A percentile compares a stretch with the other conserved stretches of the same genome.
Evolutionary conservation across 1,284 basidiomycete species (phyloP).

Genomic region (Cystobasidiaceae sp.): DNA sequence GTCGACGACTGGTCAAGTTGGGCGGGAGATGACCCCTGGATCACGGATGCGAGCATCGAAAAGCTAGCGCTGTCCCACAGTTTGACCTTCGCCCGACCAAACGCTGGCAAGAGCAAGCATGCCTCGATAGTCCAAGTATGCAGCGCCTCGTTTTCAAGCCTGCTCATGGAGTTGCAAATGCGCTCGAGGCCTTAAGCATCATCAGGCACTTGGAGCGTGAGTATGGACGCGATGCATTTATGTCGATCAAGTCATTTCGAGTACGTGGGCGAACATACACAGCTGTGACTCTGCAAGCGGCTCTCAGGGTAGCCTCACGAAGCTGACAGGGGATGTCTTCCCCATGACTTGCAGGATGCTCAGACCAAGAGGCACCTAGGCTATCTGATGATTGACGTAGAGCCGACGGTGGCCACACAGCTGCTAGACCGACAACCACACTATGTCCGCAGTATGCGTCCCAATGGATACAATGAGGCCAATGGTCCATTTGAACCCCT

Average conservation of each 20-base stretch:
- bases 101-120: no score
- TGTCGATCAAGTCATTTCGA: neutral
- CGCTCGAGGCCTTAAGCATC: slow-evolving; percentile 21
- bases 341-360: neutral
- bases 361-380: slow-evolving; percentile 17
- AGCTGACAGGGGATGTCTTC: neutral
- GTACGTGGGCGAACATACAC: no score
- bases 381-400: slow-evolving; percentile 9
- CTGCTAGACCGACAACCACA: neutral
- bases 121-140: no score
- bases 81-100: no score
- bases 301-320: no score
- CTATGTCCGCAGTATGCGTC: neutral
- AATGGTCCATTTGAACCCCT: neutral
- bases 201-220: slow-evolving; percentile 14
- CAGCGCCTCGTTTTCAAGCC: slow-evolving; percentile 9
- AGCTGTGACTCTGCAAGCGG: no score
- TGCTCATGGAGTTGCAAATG: slow-evolving; percentile 8
- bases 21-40: no score
- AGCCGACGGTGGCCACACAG: neutral
- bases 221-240: slow-evolving; percentile 8
- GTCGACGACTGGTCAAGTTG: no score
- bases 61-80: no score
- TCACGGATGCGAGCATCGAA: no score
- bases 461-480: neutral